These are phyloP conservation scores for Aspergillus bertholletiae DNA, from an alignment of 495 filamentous ascomycete genomes.

Conservation along the genomic window DNA sequence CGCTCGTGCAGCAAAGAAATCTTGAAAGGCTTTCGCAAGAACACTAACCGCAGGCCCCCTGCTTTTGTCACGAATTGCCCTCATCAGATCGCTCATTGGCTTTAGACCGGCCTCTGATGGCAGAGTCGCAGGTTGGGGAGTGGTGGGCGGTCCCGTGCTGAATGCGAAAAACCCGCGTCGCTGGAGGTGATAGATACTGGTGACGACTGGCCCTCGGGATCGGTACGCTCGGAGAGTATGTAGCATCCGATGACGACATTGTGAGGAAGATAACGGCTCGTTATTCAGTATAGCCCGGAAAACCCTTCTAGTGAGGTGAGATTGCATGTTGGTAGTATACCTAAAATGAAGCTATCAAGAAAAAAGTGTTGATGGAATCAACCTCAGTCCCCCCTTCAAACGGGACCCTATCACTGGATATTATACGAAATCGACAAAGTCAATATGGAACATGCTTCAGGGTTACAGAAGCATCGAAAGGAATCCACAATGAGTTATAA, in stretches of 20 bases:
- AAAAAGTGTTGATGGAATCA: not conserved
- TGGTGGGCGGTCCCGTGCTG: conserved; percentile 14
- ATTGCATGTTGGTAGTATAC: conserved; percentile 68
- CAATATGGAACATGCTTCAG: not conserved
- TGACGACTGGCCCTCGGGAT: conserved; percentile 17
- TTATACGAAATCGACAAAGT: not conserved
- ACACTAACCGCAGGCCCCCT: conserved; percentile 56
- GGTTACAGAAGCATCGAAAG: not conserved
- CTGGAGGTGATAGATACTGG: conserved; percentile 18
- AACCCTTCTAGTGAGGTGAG: conserved; percentile 72
- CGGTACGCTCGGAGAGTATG: conserved; percentile 29
- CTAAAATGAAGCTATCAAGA: not conserved
- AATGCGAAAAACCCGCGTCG: conserved; percentile 38
- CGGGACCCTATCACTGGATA: not conserved
- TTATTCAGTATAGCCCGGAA: conserved; percentile 67
- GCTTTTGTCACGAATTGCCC: conserved; percentile 30
- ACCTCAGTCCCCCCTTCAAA: not conserved
- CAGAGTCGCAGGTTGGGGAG: conserved; percentile 22
- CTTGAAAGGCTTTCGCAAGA: conserved; percentile 59
- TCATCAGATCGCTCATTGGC: conserved; percentile 41
- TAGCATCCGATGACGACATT: conserved; percentile 34
- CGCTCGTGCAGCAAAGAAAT: conserved; percentile 59
- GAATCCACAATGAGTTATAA: not conserved
- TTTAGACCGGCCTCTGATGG: conserved; percentile 40
- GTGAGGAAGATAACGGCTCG: conserved; percentile 51